Base-by-base conservation (phyloP, 495 filamentous ascomycete species). In the Lasiosphaeris hirsuta region DNA sequence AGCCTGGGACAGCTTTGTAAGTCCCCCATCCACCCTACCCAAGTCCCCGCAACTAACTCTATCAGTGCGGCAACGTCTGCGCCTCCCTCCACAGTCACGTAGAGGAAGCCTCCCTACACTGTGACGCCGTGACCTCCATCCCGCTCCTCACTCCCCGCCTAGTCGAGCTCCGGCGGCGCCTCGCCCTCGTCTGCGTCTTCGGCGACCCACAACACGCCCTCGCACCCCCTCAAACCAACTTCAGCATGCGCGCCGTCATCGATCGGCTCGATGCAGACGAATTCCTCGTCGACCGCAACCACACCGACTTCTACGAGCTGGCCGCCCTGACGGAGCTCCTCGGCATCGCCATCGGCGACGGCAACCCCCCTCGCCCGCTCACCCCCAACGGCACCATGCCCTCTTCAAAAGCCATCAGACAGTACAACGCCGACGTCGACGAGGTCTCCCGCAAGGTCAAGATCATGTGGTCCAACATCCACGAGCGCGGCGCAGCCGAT, bases 141-240 rank as follows among this genome's bases (percentile, higher is more conserved):
- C 77, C 78, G 14, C 73, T 81, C 51, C 78, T 90, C 7, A 77
- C 76, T 7, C 66, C 78, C 1, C 75, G 81, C 55, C 74, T 85
- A 17, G 78, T 86, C 45, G 74, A 85, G 33, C 73, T 96, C 41
- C 80, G 87, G 39, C 81, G 85, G 35, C 80, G 87, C n/a, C 81
- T 97, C 10, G 89, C 90, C 1, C 72, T 90, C 37, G 77, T 84
- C 15, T 92, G 86, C 63, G 72, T 90, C 57, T 85, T 89, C 58
- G 64, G 75, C 19, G 78, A 85, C 56, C 60, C 70, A 3, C 54
- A 67, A 1, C 74, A 81, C 11, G 72, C 84, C 11, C 69, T 69
- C 33, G 71, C 76, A 30, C 57, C 70, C 0, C 69, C 78, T 7
- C 69, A 76, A 50, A 64, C 69, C 8, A 68, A 76, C n/a, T 67